Base-by-base conservation (phyloP, 2,329 filamentous ascomycete genomes). In the Paecilomyces fulvus region DNA sequence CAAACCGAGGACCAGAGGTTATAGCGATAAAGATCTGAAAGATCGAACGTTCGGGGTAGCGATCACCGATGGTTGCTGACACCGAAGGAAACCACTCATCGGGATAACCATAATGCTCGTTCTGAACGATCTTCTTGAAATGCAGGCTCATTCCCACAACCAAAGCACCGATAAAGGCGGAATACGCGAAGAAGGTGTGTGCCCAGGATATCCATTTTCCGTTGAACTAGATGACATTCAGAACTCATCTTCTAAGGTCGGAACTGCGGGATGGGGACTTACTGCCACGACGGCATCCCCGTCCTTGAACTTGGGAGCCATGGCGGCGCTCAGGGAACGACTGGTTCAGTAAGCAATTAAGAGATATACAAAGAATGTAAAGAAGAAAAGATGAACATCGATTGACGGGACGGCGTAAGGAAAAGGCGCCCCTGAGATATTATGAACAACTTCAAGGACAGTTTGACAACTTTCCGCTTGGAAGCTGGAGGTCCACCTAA, bases 1-100 rank as follows among this genome's bases (percentile, higher is more conserved):
- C 86, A 73, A 99, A 96, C 59, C 94, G 86, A 67, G 94, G 92
- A 57, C 92, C 90, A 49, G 94, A 96, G 31, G 92, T 96, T 59
- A 99, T 86, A 59, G 92, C 92, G 70, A 99, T 99, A 71, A 97
- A 96, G 63, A 99, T 74, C 83, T 95, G 92, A 73, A 99, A 99
- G 67, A 97, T 88, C 14, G 94, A 95, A 58, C 94, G 87, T 75
- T 99, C 94, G 54, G 94, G 94, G 68, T 96, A 97, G 63, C 92
- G 86, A 74, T 99, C 94, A 71, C 94, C 94, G 75, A 99, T 99
- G 33, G 94, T 97, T 46, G 94, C 87, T 30, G 92, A 96, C 21
- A 96, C 92, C 49, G 92, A 96, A 57, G 92, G 92, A 68, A 96
- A 96, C 92, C 92, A 96, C 79, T 96, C 92, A 64, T 95, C 80